phyloP scores from a whole-genome alignment of 2,329 filamentous ascomycete genomes.

The Fusarium tuaranense region DNA sequence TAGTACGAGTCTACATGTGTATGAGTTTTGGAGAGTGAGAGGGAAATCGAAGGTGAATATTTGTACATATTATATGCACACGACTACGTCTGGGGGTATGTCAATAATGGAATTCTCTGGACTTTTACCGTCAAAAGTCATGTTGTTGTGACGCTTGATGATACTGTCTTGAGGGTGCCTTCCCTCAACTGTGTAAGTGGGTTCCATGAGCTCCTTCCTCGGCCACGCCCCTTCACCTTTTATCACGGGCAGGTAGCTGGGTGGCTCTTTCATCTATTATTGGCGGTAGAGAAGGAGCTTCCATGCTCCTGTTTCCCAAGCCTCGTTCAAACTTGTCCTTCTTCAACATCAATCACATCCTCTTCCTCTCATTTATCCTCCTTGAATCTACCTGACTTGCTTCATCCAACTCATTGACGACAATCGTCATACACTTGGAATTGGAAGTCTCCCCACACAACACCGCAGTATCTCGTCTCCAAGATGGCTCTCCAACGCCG shows the following conservation, averaged over 20 bases:
- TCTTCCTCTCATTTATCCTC: background rate
- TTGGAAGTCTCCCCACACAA: background rate
- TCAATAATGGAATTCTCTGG: background rate
- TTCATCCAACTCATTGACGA: background rate
- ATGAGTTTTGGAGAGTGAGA: background rate
- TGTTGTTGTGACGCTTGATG: background rate
- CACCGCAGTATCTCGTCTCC: background rate
- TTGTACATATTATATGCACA: background rate
- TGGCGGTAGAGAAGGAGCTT: background rate
- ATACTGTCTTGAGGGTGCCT: background rate
- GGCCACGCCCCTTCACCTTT: background rate
- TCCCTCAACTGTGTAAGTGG: background rate
- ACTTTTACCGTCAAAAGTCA: background rate
- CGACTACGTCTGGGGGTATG: background rate
- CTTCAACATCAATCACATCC: background rate
- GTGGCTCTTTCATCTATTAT: background rate
- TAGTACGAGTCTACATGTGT: background rate
- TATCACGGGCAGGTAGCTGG: background rate
- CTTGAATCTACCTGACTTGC: background rate
- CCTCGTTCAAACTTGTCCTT: background rate
- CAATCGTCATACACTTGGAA: background rate
- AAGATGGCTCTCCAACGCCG: slow-evolving; percentile 29
- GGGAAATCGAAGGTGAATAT: background rate
- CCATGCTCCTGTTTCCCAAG: background rate
- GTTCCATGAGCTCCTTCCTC: background rate